Conservation (phyloP, 768 basidiomycete genomes). For the Nevesoporus exiguus region DNA sequence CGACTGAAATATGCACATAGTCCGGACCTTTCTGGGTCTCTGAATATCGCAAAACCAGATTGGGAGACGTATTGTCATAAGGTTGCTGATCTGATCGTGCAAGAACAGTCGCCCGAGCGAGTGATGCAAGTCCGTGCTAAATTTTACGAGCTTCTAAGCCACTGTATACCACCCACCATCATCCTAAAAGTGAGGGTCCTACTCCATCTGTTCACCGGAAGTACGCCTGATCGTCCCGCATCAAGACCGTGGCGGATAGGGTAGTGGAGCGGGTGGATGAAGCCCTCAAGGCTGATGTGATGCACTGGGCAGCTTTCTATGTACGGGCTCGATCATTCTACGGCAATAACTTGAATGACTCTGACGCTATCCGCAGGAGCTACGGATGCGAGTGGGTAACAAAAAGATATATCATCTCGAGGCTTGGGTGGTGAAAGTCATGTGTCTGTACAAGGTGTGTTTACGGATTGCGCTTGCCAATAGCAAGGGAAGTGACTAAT, state of each 20-base stretch:
- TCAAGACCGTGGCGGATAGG: conserved; percentile 87
- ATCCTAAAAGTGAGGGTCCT: conserved; percentile 71
- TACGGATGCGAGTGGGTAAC: conserved; percentile 90
- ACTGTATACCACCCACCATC: conserved; percentile 93
- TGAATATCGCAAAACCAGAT: conserved; percentile 93
- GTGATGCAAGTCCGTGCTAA: conserved; percentile 92
- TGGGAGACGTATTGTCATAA: conserved; percentile 98
- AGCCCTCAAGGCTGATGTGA: conserved; percentile 83
- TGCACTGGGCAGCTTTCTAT: conserved; percentile 98
- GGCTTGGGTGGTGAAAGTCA: conserved; percentile 95
- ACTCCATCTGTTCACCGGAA: background rate
- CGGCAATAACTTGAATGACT: background rate
- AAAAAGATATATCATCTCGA: conserved; percentile 97
- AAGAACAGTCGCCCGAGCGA: conserved; percentile 83
- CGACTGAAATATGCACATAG: conserved; percentile 35
- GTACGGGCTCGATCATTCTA: conserved; percentile 42
- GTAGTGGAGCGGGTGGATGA: conserved; percentile 90
- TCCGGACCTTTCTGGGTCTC: conserved; percentile 75
- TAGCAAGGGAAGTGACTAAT: background rate
- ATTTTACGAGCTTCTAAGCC: conserved; percentile 91
- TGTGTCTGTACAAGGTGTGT: conserved; percentile 84
- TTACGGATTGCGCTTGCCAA: background rate
- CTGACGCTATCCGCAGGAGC: conserved; percentile 54
- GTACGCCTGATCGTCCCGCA: conserved; percentile 3
- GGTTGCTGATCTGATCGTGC: conserved; percentile 84